Evolutionary conservation across 352 stramenopile species (phyloP).

Genomic region (Globisporangium barbulae): DNA sequence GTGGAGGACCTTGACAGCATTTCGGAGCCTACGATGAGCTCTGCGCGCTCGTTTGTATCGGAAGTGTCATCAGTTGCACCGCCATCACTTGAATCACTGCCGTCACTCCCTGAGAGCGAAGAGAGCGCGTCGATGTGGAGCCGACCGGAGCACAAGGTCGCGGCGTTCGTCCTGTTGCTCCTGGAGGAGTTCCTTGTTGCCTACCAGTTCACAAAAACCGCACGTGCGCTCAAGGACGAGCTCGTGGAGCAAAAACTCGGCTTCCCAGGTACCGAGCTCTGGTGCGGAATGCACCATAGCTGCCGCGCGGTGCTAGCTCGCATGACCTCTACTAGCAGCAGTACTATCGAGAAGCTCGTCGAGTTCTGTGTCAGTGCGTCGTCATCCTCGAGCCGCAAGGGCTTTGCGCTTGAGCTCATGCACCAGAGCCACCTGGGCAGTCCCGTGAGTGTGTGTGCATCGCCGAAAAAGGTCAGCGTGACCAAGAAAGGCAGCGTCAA

Average conservation of each 20-base stretch:
- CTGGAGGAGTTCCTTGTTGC: slow-evolving; percentile 57
- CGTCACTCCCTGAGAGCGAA: neutral
- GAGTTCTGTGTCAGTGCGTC: slow-evolving; percentile 37
- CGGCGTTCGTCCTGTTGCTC: slow-evolving; percentile 45
- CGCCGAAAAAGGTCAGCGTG: slow-evolving; percentile 32
- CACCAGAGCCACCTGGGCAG: slow-evolving; percentile 3
- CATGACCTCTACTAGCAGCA: slow-evolving; percentile 13
- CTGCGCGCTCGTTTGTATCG: slow-evolving; percentile 1
- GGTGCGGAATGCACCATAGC: slow-evolving; percentile 57
- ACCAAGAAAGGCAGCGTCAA: slow-evolving; percentile 28
- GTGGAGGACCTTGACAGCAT: neutral
- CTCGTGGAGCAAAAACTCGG: slow-evolving; percentile 27
- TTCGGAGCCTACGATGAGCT: neutral
- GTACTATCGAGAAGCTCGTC: slow-evolving; percentile 51
- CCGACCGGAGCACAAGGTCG: slow-evolving; percentile 11
- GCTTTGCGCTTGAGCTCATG: slow-evolving; percentile 34
- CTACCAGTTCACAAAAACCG: slow-evolving; percentile 33
- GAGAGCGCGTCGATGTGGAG: slow-evolving; percentile 9
- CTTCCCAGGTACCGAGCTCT: slow-evolving; percentile 30
- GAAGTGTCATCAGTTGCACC: neutral
- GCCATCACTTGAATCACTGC: neutral
- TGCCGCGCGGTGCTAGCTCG: slow-evolving; percentile 35
- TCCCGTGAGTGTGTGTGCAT: slow-evolving; percentile 38
- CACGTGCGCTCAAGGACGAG: slow-evolving; percentile 33
- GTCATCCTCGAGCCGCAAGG: slow-evolving; percentile 15